Conservation (phyloP, 2,329 filamentous ascomycete species). For the Aureobasidium sp. region DNA sequence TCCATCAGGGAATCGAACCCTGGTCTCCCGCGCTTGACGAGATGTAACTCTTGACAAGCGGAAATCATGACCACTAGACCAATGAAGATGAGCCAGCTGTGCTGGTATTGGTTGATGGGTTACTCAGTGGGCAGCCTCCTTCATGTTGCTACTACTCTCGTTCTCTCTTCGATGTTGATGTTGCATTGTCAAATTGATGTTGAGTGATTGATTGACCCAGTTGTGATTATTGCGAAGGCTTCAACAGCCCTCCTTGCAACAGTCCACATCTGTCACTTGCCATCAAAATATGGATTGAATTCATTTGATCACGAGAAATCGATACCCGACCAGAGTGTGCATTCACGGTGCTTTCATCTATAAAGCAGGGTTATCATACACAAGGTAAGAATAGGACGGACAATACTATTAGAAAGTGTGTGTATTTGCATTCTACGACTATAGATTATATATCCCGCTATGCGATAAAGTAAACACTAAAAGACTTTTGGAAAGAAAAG, state of each 20-base stretch:
- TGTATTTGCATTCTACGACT: not conserved
- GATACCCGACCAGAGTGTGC: not conserved
- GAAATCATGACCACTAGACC: too few species aligned
- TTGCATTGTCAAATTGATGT: too few species aligned
- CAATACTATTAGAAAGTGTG: not conserved
- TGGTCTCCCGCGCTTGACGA: too few species aligned
- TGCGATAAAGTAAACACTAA: not conserved
- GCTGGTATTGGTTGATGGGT: slow-evolving; percentile 6
- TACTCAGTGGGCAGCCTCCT: accelerated
- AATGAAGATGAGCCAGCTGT: slow-evolving; percentile 12
- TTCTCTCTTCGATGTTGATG: not conserved
- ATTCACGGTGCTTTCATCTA: too few species aligned
- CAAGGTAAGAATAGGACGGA: not conserved
- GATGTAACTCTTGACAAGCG: too few species aligned
- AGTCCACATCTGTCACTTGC: too few species aligned
- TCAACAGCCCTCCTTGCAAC: not conserved
- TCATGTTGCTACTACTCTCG: not conserved
- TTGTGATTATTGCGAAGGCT: not conserved
- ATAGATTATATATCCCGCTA: not conserved
- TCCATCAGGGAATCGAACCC: too few species aligned
- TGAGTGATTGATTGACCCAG: too few species aligned
- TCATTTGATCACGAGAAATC: not conserved
- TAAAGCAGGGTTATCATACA: not conserved
- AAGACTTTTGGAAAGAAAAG: not conserved
- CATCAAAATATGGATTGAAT: too few species aligned